Evolutionary conservation across 73 alveolate genomes (phyloP).

Genomic region (Paramecium sexaurelia): DNA sequence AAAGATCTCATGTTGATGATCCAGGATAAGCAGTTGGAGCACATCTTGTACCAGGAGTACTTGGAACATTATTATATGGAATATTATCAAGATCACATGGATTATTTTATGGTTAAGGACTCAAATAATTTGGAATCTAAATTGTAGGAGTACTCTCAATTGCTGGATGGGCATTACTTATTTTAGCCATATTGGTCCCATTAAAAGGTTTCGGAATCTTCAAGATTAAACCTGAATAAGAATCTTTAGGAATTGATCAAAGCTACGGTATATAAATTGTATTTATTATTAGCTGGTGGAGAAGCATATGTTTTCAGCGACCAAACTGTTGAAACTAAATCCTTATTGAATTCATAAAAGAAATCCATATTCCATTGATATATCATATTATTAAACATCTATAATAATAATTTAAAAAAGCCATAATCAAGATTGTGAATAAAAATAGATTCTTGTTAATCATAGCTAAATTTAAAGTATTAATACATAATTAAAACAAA

Average conservation of each 20-base stretch:
- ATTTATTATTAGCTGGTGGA: constrained; percentile 43
- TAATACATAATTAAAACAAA: no score
- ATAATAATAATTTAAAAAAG: no score
- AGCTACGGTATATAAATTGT: not conserved
- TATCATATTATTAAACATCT: not conserved
- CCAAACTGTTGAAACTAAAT: not conserved
- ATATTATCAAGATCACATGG: not conserved
- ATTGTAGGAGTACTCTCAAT: constrained; percentile 39
- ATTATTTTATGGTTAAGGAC: constrained; percentile 1
- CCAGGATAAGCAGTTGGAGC: constrained; percentile 50
- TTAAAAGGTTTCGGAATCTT: constrained; percentile 35
- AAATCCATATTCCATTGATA: constrained; percentile 37
- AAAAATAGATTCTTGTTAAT: no score
- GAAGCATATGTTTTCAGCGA: constrained; percentile 34
- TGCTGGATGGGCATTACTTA: constrained; percentile 43
- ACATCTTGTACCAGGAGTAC: constrained; percentile 43
- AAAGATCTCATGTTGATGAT: constrained; percentile 33
- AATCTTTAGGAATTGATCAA: constrained; percentile 4
- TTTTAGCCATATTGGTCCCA: not conserved
- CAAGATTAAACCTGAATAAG: not conserved
- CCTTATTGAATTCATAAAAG: constrained; percentile 10
- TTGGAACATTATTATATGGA: not conserved
- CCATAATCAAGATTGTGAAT: no score
- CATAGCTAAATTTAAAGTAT: no score
- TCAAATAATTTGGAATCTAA: constrained; percentile 28